phyloP scores from a whole-genome alignment of 2,329 filamentous ascomycete genomes.

The Didymella lethalis region DNA sequence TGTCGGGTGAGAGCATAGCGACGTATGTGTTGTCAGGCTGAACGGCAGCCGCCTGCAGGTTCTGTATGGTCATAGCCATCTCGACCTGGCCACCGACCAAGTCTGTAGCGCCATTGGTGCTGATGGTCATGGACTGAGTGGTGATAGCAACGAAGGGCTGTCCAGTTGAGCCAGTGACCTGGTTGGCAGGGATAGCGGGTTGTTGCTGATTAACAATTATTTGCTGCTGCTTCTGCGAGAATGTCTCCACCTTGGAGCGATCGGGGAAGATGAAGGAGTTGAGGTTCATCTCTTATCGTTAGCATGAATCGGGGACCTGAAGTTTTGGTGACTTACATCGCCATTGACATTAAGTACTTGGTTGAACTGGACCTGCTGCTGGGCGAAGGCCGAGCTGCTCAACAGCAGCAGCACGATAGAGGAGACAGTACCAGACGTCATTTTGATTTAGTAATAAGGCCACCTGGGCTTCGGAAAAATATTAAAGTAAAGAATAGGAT shows the following conservation, averaged over 20 bases:
- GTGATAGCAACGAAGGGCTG: slow-evolving; percentile 48
- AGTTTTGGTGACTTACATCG: slow-evolving; percentile 40
- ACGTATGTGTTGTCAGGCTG: slow-evolving; percentile 49
- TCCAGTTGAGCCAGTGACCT: slow-evolving; percentile 49
- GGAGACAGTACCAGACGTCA: slow-evolving; percentile 51
- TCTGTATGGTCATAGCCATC: slow-evolving; percentile 44
- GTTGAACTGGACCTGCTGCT: slow-evolving; percentile 47
- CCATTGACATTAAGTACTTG: slow-evolving; percentile 52
- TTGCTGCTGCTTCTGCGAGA: slow-evolving; percentile 50
- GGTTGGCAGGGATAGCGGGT: slow-evolving; percentile 45
- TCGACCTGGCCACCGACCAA: slow-evolving; percentile 49
- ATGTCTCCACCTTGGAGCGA: slow-evolving; percentile 49
- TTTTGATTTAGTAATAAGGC: slow-evolving; percentile 36
- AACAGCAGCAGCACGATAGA: slow-evolving; percentile 41
- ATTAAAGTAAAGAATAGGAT: slow-evolving; percentile 38
- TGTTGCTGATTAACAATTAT: slow-evolving; percentile 53
- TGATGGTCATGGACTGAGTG: slow-evolving; percentile 46
- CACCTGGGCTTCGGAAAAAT: slow-evolving; percentile 43
- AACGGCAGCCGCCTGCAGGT: slow-evolving; percentile 39
- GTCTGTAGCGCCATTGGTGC: slow-evolving; percentile 48
- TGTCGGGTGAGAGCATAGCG: slow-evolving; percentile 48
- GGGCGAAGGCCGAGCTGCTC: slow-evolving; percentile 39
- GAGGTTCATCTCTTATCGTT: slow-evolving; percentile 43
- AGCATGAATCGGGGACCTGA: not conserved
- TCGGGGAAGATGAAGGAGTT: slow-evolving; percentile 51